phyloP scores from a whole-genome alignment of 257 asterid genomes.

The Striga asiatica region DNA sequence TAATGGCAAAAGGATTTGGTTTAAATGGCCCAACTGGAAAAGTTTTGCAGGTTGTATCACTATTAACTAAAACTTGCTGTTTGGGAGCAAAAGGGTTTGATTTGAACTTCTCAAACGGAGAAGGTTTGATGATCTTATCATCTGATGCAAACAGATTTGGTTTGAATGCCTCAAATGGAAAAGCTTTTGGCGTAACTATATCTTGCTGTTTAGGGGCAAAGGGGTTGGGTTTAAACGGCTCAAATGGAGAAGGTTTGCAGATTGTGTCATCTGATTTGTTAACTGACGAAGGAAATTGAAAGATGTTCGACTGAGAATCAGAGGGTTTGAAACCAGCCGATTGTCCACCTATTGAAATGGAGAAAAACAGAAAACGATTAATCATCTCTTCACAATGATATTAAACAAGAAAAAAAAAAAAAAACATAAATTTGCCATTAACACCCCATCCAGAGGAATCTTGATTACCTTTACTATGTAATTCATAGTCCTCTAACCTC shows the following conservation, averaged over 20 bases:
- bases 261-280: too few species aligned
- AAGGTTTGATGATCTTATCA: not conserved
- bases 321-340: not conserved
- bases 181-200: too few species aligned
- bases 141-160: not conserved
- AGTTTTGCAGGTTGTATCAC: too few species aligned
- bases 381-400: too few species aligned
- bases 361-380: too few species aligned
- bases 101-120: too few species aligned
- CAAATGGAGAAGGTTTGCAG: not conserved
- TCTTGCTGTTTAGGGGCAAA: too few species aligned
- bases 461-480: slow-evolving; percentile 10
- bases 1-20: not conserved
- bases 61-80: not conserved
- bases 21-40: not conserved
- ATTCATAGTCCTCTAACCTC: slow-evolving; percentile 18
- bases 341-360: slow-evolving; percentile 14
- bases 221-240: slow-evolving; percentile 4
- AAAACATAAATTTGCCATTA: not conserved
- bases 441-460: not conserved
- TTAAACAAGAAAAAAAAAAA: too few species aligned
- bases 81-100: too few species aligned
- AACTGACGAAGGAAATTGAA: not conserved
- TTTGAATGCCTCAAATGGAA: too few species aligned
- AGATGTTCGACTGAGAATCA: not conserved